Conservation (phyloP, 345 rosid genomes). For the Populus euphratica region DNA sequence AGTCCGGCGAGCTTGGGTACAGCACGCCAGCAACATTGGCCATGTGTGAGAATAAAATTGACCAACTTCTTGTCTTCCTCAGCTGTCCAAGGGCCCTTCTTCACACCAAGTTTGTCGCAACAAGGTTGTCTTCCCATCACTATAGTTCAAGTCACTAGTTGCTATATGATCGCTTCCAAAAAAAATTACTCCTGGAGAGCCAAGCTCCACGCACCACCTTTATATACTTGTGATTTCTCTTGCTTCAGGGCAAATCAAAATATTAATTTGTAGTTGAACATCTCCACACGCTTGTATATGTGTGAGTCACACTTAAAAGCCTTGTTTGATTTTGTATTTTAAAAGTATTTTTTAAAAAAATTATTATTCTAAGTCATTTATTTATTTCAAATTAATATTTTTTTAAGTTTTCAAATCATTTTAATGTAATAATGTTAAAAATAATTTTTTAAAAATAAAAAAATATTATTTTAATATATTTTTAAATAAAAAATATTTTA, state of each 20-base stretch:
- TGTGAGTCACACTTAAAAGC: conserved; percentile 17
- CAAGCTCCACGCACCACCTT: conserved; percentile 38
- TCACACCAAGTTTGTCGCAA: conserved; percentile 62
- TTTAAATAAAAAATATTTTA: too few species aligned
- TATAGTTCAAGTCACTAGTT: neutral
- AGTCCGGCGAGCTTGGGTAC: conserved; percentile 71
- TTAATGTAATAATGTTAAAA: too few species aligned
- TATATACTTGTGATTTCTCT: conserved; percentile 33
- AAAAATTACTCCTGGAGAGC: conserved; percentile 1
- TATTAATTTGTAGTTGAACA: neutral
- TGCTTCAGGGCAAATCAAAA: conserved; percentile 19
- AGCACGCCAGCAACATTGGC: conserved; percentile 78
- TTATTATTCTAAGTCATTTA: neutral
- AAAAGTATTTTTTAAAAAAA: too few species aligned
- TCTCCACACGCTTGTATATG: conserved; percentile 17
- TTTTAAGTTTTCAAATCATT: too few species aligned
- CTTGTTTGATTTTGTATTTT: too few species aligned
- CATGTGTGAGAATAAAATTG: conserved; percentile 49
- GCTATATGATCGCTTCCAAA: neutral
- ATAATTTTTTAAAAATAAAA: too few species aligned
- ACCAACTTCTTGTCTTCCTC: conserved; percentile 68
- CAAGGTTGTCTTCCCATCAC: conserved; percentile 66
- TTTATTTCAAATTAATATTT: neutral
- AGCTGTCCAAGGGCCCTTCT: conserved; percentile 76
- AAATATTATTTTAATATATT: too few species aligned